Evolutionary conservation across 192 early-diverging fungal species (phyloP), one percentile per base, ranked within the genome.

Genomic region (Umbelopsis ramanniana): DNA sequence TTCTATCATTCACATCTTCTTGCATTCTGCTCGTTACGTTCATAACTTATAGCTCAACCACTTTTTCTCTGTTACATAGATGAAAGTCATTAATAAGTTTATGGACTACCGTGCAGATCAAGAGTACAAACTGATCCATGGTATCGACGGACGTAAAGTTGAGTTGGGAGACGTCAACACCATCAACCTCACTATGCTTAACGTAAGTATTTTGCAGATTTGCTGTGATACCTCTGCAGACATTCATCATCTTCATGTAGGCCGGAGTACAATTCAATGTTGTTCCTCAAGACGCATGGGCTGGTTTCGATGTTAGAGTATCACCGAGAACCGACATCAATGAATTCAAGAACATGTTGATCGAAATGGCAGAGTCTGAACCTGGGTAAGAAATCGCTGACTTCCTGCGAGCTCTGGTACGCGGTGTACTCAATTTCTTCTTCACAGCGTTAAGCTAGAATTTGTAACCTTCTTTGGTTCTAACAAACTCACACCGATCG

Each of bases 81-180:
- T 72, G 35, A 54, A 60, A 46, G 84, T 93, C 22, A 76, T 96
- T 69, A 82, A 88, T 74, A 87, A 86, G 68, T 85, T 94, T 76
- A 74, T 92, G 82, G 85, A 75, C 68, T 87, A 93, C 72, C 90
- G 94, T 33, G 83, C 82, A 15, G 76, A 82, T 40, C 91, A 95
- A 79, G 81, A 88, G 70, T 71, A 69, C 15, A 68, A 85, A 53
- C 76, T 95, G 21, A 74, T 85, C 67, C 74, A 81, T 63, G 84
- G 84, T 40, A 60, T 82, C 19, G 86, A 90, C 68, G 91, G 91
- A 8, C 67, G 73, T 24, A 52, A 47, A 4, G 82, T 85, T 46
- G 79, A 80, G 2, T 83, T 93, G 45, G 93, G 93, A 55, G 93
- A 94, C 77, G 93, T 94, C 52, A 96, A 92, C 12, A 93, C 87